phyloP scores from a whole-genome alignment of 176 grass and related monocot species.

The Rhipidocladum racemiflorum region DNA sequence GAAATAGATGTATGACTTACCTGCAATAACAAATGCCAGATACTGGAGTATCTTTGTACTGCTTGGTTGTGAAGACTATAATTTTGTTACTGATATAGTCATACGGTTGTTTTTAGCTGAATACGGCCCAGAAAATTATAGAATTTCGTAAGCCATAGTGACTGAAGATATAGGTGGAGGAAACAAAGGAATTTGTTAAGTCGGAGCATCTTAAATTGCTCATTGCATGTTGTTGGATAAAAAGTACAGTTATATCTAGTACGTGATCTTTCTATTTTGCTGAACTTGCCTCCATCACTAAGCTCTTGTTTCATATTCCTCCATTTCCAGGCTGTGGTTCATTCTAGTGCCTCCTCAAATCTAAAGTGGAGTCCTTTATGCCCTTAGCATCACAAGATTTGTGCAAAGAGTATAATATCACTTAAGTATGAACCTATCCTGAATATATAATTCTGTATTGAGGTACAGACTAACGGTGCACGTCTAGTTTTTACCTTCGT shows the following conservation, averaged over 20 bases:
- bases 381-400: background rate
- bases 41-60: background rate
- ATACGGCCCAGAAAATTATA: background rate
- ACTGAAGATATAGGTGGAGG: background rate
- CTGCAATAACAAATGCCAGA: background rate
- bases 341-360: background rate
- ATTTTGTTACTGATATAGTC: background rate
- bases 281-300: background rate
- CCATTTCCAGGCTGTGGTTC: background rate
- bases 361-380: no score
- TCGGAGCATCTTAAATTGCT: background rate
- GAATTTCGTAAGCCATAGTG: background rate
- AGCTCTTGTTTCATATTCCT: background rate
- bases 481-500: background rate
- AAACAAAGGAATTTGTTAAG: background rate
- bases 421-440: background rate
- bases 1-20: background rate
- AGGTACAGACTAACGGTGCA: background rate
- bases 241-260: no score
- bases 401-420: background rate
- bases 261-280: no score
- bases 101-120: background rate
- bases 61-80: background rate
- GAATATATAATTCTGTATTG: background rate
- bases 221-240: background rate